These are phyloP conservation scores for Backusella tarrabulga DNA, from an alignment of 192 early-diverging fungal genomes.

Conservation along the genomic window DNA sequence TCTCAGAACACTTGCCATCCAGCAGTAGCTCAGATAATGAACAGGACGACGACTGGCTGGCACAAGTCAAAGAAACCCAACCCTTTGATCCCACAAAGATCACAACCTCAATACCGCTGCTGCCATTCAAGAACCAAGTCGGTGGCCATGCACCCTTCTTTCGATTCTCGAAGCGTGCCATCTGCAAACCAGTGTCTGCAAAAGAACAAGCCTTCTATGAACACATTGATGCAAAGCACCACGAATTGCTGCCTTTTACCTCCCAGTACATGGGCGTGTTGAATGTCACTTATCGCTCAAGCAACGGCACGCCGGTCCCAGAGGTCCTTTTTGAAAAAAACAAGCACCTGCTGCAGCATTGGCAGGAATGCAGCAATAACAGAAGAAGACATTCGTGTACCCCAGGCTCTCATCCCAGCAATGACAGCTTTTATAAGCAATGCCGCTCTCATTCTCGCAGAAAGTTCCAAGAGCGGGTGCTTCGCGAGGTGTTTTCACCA, in stretches of 20 bases:
- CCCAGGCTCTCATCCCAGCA: background rate
- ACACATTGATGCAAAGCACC: conserved; percentile 69
- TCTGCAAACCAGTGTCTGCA: conserved; percentile 90
- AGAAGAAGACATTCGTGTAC: conserved; percentile 12
- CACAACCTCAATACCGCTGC: conserved; percentile 57
- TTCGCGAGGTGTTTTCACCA: conserved; percentile 89
- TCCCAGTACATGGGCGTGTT: conserved; percentile 94
- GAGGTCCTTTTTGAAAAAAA: conserved; percentile 91
- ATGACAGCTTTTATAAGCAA: background rate
- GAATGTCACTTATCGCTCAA: conserved; percentile 79
- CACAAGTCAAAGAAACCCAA: conserved; percentile 6
- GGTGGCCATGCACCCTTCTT: conserved; percentile 96
- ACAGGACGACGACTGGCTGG: background rate
- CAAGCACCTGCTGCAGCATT: conserved; percentile 77
- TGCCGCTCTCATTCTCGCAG: background rate
- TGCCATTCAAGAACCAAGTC: conserved; percentile 80
- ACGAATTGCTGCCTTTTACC: conserved; percentile 83
- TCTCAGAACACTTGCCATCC: background rate
- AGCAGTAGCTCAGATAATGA: conserved; percentile 10
- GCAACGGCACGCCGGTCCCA: conserved; percentile 35
- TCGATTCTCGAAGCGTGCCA: conserved; percentile 92
- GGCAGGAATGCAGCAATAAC: conserved; percentile 30
- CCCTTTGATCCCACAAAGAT: conserved; percentile 32
- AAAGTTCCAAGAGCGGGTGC: conserved; percentile 73
- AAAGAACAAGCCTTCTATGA: conserved; percentile 92